Percentiles rank a stretch among this genome's conserved stretches.
phyloP scores from a whole-genome alignment of 495 filamentous ascomycete species.

The Evernia prunastri region DNA sequence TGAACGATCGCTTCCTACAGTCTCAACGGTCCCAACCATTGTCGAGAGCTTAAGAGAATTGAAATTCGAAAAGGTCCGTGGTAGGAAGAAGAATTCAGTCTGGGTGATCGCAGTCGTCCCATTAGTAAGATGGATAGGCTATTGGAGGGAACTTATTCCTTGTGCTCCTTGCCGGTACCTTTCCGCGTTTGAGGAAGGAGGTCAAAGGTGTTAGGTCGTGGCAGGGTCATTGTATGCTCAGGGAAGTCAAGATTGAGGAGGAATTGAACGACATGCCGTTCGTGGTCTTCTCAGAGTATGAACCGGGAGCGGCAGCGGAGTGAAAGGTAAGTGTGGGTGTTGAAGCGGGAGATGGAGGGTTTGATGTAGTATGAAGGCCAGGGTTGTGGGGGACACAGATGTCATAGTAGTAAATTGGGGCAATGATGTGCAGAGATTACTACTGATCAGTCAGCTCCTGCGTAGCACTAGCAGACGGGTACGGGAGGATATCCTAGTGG shows the following conservation, averaged over 20 bases:
- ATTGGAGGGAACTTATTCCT: not conserved
- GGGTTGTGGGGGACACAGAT: not conserved
- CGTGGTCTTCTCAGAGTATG: not conserved
- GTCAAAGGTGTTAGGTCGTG: not conserved
- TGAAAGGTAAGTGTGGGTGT: not conserved
- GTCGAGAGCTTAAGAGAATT: not conserved
- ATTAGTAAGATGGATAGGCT: not conserved
- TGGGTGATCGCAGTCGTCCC: not conserved
- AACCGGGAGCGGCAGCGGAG: not conserved
- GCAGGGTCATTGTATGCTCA: not conserved
- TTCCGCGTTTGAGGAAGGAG: not conserved
- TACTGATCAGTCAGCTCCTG: not conserved
- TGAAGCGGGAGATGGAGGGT: not conserved
- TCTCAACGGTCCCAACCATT: not conserved
- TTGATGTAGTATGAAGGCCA: not conserved
- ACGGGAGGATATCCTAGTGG: not conserved
- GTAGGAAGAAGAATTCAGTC: not conserved
- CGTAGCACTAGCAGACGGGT: not conserved
- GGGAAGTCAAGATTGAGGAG: not conserved
- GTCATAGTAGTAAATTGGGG: not conserved
- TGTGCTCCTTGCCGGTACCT: not conserved
- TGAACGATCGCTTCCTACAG: not conserved
- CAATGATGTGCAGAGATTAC: not conserved
- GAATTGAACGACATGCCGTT: not conserved
- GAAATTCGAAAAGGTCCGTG: not conserved